Evolutionary conservation across 345 rosid genomes (phyloP).

Genomic region (Salix purpurea): DNA sequence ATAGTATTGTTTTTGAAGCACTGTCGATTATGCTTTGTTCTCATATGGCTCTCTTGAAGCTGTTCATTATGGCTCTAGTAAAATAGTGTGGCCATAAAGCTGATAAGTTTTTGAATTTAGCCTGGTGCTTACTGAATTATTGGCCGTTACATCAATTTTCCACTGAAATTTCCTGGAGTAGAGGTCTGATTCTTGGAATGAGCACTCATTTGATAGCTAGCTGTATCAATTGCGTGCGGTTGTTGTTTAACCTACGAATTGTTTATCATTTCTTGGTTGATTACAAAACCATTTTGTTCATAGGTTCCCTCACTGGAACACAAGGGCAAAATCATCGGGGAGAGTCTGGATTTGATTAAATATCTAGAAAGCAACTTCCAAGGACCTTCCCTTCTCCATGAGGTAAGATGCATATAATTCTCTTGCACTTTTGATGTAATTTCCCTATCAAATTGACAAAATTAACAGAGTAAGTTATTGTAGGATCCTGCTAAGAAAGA

Average conservation of each 20-base stretch:
- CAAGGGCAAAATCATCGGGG: conserved; percentile 77
- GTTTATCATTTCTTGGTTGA: not conserved
- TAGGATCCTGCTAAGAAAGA: conserved; percentile 66
- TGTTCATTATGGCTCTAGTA: not conserved
- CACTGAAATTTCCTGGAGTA: not conserved
- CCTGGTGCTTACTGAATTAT: not conserved
- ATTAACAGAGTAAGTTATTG: conserved; percentile 4
- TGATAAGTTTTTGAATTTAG: not conserved
- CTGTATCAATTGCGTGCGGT: not conserved
- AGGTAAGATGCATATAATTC: conserved; percentile 34
- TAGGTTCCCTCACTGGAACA: conserved; percentile 94
- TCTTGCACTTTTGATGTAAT: not conserved
- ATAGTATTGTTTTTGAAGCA: not conserved
- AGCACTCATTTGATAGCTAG: not conserved
- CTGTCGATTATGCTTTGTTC: not conserved
- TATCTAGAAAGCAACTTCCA: conserved; percentile 79
- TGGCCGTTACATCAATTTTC: not conserved
- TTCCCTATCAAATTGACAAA: not conserved
- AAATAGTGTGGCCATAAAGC: not conserved
- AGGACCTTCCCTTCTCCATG: conserved; percentile 67
- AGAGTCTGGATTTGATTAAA: conserved; percentile 77
- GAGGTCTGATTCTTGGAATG: not conserved
- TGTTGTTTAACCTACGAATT: not conserved
- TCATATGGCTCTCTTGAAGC: not conserved
- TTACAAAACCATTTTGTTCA: not conserved